Percentiles rank a stretch among this genome's conserved stretches.
phyloP scores from a whole-genome alignment of 1,284 basidiomycete genomes.

The Rhodotorula sp. region DNA sequence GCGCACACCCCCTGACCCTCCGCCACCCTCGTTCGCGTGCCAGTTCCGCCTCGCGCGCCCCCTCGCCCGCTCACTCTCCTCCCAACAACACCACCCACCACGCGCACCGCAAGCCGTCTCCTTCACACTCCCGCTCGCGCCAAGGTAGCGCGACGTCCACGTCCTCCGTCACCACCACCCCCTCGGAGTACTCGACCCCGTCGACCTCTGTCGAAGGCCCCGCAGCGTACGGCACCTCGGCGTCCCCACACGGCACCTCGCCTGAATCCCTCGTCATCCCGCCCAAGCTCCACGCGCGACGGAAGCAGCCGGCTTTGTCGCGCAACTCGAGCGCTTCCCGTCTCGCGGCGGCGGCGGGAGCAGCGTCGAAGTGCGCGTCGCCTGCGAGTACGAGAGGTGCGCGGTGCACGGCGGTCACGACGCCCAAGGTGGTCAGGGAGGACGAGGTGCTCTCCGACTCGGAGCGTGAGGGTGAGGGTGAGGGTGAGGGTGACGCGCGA shows the following conservation, averaged over 20 bases:
- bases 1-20: slow-evolving; percentile 15
- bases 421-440: neutral
- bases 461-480: too few relatives aligned
- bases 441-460: neutral
- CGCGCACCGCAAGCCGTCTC: neutral
- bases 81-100: neutral
- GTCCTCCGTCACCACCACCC: slow-evolving; percentile 7
- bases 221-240: neutral
- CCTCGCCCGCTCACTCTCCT: slow-evolving; percentile 8
- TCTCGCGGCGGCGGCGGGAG: neutral
- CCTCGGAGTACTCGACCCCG: slow-evolving; percentile 18
- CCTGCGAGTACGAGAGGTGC: neutral
- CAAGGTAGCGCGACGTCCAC: slow-evolving; percentile 9
- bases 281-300: neutral
- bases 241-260: slow-evolving; percentile 1
- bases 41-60: slow-evolving; percentile 9
- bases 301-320: neutral
- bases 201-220: slow-evolving; percentile 26
- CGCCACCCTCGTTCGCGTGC: slow-evolving; percentile 21
- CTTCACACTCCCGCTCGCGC: slow-evolving; percentile 18
- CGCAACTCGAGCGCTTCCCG: neutral
- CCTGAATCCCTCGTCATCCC: slow-evolving; percentile 2
- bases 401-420: neutral
- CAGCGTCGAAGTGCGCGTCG: neutral
- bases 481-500: too few relatives aligned